Conservation (phyloP, 345 rosid species). For the Murraya paniculata region DNA sequence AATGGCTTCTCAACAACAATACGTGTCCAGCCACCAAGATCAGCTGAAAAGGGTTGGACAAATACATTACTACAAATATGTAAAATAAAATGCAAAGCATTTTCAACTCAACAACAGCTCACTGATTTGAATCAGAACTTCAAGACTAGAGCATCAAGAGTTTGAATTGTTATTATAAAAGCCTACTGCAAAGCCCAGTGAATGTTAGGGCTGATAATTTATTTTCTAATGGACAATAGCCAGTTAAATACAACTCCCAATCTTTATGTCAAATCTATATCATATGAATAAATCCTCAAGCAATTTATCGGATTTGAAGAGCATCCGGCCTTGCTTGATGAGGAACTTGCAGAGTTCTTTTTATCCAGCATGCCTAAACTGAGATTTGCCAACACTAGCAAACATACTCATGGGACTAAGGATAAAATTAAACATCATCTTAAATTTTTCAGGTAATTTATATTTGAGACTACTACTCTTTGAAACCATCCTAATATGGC, state of each 20-base stretch:
- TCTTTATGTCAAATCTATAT: background rate
- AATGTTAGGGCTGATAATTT: background rate
- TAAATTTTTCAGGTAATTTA: background rate
- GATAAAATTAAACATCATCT: background rate
- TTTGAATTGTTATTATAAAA: background rate
- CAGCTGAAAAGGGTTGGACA: constrained; percentile 45
- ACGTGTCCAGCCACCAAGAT: constrained; percentile 95
- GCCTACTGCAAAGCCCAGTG: no score
- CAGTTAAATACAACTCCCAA: background rate
- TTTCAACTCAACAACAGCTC: background rate
- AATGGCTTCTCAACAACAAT: constrained; percentile 97
- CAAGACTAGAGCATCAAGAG: background rate
- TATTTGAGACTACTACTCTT: background rate
- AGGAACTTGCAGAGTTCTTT: background rate
- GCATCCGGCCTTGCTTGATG: background rate
- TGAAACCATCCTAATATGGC: background rate
- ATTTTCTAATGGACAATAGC: background rate
- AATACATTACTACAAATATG: background rate
- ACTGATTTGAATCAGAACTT: background rate
- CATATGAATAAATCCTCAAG: background rate
- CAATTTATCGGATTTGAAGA: background rate
- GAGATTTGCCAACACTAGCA: constrained; percentile 8
- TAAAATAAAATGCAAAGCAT: constrained; percentile 3
- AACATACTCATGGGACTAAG: background rate
- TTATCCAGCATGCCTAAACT: constrained; percentile 1